Evolutionary conservation across 2,329 filamentous ascomycete genomes (phyloP).

Genomic region (Fusarium virguliforme): DNA sequence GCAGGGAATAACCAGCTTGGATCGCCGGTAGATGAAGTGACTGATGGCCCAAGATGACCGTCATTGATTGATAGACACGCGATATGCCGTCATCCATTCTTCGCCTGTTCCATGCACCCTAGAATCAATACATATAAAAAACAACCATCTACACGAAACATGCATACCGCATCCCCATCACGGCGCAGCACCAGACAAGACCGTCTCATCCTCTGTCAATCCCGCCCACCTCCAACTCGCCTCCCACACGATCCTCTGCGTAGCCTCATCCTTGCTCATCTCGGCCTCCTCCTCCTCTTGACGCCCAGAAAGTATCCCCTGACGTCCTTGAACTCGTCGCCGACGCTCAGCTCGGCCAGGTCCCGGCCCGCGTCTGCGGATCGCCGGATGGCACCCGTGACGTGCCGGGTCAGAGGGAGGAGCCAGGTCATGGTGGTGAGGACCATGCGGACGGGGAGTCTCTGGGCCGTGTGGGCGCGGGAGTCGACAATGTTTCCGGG

Average conservation of each 20-base stretch:
- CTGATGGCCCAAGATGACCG: no score
- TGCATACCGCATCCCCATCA: background rate
- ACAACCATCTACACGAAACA: background rate
- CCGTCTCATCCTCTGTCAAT: constrained; percentile 31
- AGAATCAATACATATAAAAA: background rate
- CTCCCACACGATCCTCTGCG: constrained; percentile 28
- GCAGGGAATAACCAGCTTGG: background rate
- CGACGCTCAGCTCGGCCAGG: constrained; percentile 35
- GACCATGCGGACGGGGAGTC: background rate
- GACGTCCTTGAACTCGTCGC: background rate
- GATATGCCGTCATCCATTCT: background rate
- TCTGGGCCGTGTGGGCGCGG: constrained; percentile 37
- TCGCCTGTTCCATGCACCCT: no score
- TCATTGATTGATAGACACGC: background rate
- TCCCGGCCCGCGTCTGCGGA: constrained; percentile 37
- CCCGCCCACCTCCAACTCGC: constrained; percentile 43
- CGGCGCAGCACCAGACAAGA: constrained; percentile 18
- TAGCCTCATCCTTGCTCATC: constrained; percentile 10
- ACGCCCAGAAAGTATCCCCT: constrained; percentile 37
- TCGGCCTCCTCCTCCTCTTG: constrained; percentile 13
- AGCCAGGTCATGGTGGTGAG: background rate
- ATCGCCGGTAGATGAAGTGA: no score
- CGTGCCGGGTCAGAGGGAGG: constrained; percentile 23
- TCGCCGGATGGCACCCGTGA: constrained; percentile 31
- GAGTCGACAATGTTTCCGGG: constrained; percentile 47